phyloP scores from a whole-genome alignment of 306 rosid genomes.

The Fagus sylvatica region DNA sequence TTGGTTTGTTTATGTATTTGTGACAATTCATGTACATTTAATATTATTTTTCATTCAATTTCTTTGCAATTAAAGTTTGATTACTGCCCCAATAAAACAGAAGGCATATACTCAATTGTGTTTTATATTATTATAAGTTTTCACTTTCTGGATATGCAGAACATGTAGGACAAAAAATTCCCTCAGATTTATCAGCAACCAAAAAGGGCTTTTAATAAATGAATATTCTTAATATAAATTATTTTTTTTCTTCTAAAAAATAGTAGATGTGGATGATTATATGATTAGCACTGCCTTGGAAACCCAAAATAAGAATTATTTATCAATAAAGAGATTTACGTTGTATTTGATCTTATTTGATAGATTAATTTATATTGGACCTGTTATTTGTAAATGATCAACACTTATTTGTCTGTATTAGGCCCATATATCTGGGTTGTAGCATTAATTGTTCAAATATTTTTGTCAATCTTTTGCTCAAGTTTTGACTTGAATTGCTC shows the following conservation, averaged over 20 bases:
- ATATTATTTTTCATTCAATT: background rate
- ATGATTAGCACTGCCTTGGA: no score
- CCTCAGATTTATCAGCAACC: no score
- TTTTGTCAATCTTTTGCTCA: background rate
- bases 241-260: no score
- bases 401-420: background rate
- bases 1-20: background rate
- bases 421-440: no score
- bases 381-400: background rate
- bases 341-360: background rate
- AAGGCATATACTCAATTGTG: background rate
- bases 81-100: background rate
- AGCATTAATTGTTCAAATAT: background rate
- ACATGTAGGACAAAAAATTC: no score
- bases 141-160: background rate
- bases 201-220: no score
- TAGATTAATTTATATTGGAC: background rate
- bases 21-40: background rate
- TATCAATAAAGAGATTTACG: no score
- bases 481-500: constrained; percentile 14
- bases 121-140: background rate
- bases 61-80: background rate
- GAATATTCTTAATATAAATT: no score
- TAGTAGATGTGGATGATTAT: no score
- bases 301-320: no score